A percentile compares a stretch with the other conserved stretches of the same genome.
These are phyloP conservation scores for Jamesozyma piceae DNA, from an alignment of 805 yeast genomes.

Conservation along the genomic window DNA sequence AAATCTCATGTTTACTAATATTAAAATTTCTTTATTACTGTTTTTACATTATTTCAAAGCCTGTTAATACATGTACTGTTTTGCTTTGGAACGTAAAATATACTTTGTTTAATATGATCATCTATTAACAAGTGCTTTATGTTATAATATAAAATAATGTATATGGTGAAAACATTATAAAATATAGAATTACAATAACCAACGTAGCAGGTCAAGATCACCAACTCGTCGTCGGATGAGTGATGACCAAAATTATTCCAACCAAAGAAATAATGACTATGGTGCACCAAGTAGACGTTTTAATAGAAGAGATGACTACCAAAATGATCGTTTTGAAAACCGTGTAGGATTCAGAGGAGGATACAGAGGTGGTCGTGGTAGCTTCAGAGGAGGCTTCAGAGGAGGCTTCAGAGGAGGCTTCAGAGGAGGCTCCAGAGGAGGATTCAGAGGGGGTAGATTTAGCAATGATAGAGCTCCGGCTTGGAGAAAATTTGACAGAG, in stretches of 20 bases:
- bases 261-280: slow-evolving; percentile 25
- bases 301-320: slow-evolving; percentile 14
- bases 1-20: background rate
- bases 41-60: background rate
- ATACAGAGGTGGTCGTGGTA: slow-evolving; percentile 13
- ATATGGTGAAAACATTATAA: too few relatives aligned
- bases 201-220: slow-evolving; percentile 18
- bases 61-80: too few relatives aligned
- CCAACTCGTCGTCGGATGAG: slow-evolving; percentile 20
- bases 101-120: too few relatives aligned
- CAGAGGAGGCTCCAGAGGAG: slow-evolving; percentile 8
- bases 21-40: background rate
- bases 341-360: slow-evolving; percentile 16
- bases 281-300: slow-evolving; percentile 1
- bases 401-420: slow-evolving; percentile 5
- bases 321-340: background rate
- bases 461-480: background rate
- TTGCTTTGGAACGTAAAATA: too few relatives aligned
- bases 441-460: background rate
- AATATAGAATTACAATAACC: slow-evolving; percentile 1
- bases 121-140: too few relatives aligned
- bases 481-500: background rate
- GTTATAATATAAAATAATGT: too few relatives aligned
- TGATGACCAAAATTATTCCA: slow-evolving; percentile 12
- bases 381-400: slow-evolving; percentile 13